phyloP scores from a whole-genome alignment of 2,329 filamentous ascomycete genomes.

The Phialophora verrucosa region DNA sequence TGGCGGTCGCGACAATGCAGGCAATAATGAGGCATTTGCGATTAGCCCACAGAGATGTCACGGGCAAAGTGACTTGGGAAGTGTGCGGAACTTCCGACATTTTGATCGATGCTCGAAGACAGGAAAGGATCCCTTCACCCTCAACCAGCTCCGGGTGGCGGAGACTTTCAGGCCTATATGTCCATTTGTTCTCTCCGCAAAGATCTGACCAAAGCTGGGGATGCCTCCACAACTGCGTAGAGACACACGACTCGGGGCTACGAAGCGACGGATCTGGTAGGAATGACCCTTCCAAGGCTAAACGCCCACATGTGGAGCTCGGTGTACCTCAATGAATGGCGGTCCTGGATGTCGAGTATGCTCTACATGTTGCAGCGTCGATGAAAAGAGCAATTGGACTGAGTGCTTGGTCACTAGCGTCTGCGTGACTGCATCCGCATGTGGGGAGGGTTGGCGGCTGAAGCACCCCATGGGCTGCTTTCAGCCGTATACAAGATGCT shows the following conservation, averaged over 20 bases:
- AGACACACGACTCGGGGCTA: not conserved
- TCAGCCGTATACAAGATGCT: not conserved
- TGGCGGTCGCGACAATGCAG: conserved; percentile 15
- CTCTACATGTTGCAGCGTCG: not conserved
- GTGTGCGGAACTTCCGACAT: conserved; percentile 21
- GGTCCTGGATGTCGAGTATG: not conserved
- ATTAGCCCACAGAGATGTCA: conserved; percentile 18
- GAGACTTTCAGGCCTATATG: not conserved
- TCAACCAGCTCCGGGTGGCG: not conserved
- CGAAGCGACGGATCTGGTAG: not conserved
- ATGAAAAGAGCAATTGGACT: conserved; percentile 15
- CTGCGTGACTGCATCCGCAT: conserved; percentile 4
- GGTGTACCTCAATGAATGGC: not conserved
- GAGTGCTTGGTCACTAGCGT: too few relatives aligned
- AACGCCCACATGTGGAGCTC: conserved; percentile 13
- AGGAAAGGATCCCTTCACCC: not conserved
- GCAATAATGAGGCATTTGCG: conserved; percentile 13
- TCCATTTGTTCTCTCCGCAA: conserved; percentile 9
- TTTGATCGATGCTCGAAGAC: conserved; percentile 1
- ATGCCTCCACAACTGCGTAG: conserved; percentile 8
- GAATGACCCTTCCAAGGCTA: not conserved
- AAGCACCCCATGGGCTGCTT: not conserved
- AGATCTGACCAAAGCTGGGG: not conserved
- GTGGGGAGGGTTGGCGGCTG: conserved; percentile 1
- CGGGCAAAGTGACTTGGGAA: conserved; percentile 14